Evolutionary conservation across 73 alveolate genomes (phyloP), one percentile per base, ranked within the genome.

Genomic region (Paramecium tetraurelia): DNA sequence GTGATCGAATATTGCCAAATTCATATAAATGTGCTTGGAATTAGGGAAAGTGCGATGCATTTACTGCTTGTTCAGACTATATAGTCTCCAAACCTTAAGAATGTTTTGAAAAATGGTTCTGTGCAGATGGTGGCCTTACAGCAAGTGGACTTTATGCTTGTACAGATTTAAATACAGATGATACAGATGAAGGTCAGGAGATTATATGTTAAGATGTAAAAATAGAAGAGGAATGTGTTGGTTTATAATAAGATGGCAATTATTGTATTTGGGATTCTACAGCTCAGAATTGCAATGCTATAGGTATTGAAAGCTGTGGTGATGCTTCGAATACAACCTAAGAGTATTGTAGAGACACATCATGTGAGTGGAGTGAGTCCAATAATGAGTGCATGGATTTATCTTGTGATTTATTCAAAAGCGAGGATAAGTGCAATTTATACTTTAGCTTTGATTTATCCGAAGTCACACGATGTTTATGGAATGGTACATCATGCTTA

Each of bases 21-120:
- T 63, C 84, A 27, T 63, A 63, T 27, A 33, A 33, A 63, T 72
- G 86, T 38, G 86, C 63, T 14, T 72, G 86, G 86, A 35, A 72
- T 35, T 21, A 72, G 18, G 59, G 86, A 4, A 21, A 35, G 5
- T 72, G 86, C 38, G 59, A 38, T 16, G 2, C 1, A 36, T 72
- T 72, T 40, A 72, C 86, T 16, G 8, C n/a, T 12, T 72, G 86
- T 33, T 33, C 86, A 4, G 10, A 72, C 16, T 72, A 72, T 72
- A 14, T 63, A 27, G 84, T 63, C 12, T 12, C 84, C 9, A 0
- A 63, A 63, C 84, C 84, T 3, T 24, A 27, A 27, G 84, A 63
- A 12, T 63, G 84, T 27, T 63, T 31, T 63, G 46, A 63, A 31
- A 63, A 31, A 63, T 63, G 84, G 84, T 63, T 63, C 27, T 63